phyloP scores from a whole-genome alignment of 371 early-diverging fungal genomes.

The Sporodiniella umbellata region DNA sequence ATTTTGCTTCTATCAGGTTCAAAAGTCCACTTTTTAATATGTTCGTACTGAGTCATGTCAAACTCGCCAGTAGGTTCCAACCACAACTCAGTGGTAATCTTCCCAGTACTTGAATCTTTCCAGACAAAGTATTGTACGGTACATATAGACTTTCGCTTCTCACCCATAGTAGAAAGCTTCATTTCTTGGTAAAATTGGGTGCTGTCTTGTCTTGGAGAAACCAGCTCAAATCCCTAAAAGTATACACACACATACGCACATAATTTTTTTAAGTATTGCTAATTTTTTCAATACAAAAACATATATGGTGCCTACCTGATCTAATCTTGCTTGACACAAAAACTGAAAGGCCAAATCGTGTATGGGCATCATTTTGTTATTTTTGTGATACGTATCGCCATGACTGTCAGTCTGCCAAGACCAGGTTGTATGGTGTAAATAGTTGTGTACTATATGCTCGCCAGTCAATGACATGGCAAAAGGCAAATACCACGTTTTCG shows the following conservation, averaged over 20 bases:
- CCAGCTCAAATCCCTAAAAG: constrained; percentile 41
- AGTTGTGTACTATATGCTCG: constrained; percentile 56
- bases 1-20: constrained; percentile 59
- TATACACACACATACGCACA: no score
- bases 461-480: constrained; percentile 37
- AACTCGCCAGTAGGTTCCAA: constrained; percentile 61
- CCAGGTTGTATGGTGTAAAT: constrained; percentile 63
- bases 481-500: constrained; percentile 42
- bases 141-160: constrained; percentile 27
- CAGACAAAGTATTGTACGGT: constrained; percentile 70
- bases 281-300: constrained; percentile 7
- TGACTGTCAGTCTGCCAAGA: constrained; percentile 59
- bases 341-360: constrained; percentile 72
- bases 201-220: constrained; percentile 55
- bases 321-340: constrained; percentile 65
- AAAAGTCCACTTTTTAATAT: constrained; percentile 49
- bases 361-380: constrained; percentile 57
- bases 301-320: constrained; percentile 45
- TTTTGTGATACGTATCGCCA: constrained; percentile 50
- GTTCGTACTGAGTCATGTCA: constrained; percentile 32
- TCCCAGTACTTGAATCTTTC: constrained; percentile 54
- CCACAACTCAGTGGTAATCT: constrained; percentile 74
- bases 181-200: constrained; percentile 72
- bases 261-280: no score
- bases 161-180: constrained; percentile 7